phyloP scores from a whole-genome alignment of 2,329 filamentous ascomycete genomes.

The Thelonectria olida region DNA sequence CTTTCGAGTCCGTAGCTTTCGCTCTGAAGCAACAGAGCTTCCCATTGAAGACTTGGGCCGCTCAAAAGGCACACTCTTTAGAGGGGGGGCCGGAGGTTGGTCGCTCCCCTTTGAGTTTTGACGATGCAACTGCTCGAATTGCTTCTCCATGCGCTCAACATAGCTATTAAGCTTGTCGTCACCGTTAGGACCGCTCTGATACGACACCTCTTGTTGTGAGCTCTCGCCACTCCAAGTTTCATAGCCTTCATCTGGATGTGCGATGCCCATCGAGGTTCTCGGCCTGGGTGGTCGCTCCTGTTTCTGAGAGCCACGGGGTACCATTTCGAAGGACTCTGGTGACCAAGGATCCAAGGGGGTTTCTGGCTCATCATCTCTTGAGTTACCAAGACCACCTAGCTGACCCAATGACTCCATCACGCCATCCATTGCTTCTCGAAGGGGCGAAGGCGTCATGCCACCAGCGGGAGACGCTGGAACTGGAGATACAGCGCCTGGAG shows the following conservation, averaged over 20 bases:
- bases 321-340: conserved; percentile 81
- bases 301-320: conserved; percentile 44
- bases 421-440: conserved; percentile 96
- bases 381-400: conserved; percentile 66
- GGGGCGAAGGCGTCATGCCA: conserved; percentile 84
- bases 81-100: conserved; percentile 67
- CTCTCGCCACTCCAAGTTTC: conserved; percentile 67
- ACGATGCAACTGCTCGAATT: conserved; percentile 76
- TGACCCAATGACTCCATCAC: conserved; percentile 95
- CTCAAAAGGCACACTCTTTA: conserved; percentile 61
- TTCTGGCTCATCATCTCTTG: conserved; percentile 64
- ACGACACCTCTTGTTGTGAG: conserved; percentile 58
- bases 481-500: conserved; percentile 69
- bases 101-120: conserved; percentile 58
- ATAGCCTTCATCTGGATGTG: conserved; percentile 67
- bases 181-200: conserved; percentile 51
- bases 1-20: conserved; percentile 70
- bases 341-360: conserved; percentile 82
- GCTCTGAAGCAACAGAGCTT: conserved; percentile 49
- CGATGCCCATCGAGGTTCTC: conserved; percentile 78
- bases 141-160: conserved; percentile 89
- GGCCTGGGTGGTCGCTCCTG: conserved; percentile 53
- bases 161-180: conserved; percentile 81
- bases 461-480: conserved; percentile 73
- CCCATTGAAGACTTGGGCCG: conserved; percentile 69